A percentile compares a stretch with the other conserved stretches of the same genome.
Conservation (phyloP, 805 yeast species). For the Pichia thaimueangensis region DNA sequence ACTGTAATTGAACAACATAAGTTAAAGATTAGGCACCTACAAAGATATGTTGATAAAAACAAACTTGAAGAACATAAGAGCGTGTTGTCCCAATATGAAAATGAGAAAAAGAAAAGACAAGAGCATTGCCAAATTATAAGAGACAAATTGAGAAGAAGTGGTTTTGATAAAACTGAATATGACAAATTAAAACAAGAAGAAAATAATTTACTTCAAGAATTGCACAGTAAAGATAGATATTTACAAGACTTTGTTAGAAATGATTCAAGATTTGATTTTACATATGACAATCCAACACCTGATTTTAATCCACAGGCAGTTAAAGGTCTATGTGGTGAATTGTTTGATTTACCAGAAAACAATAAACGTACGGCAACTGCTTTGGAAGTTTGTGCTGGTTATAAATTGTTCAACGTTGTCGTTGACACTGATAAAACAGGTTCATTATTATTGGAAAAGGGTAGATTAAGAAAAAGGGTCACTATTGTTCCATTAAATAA, state of each 20-base stretch:
- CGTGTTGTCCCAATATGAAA: slow-evolving; percentile 46
- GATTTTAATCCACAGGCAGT: slow-evolving; percentile 58
- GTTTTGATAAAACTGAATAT: slow-evolving; percentile 47
- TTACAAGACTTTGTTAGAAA: slow-evolving; percentile 53
- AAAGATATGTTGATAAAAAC: slow-evolving; percentile 37
- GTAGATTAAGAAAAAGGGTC: slow-evolving; percentile 71
- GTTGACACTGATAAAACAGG: slow-evolving; percentile 86
- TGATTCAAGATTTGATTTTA: slow-evolving; percentile 70
- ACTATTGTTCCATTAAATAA: slow-evolving; percentile 91
- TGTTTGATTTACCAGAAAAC: slow-evolving; percentile 56
- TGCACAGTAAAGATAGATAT: slow-evolving; percentile 39
- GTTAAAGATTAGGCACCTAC: slow-evolving; percentile 51
- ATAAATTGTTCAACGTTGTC: slow-evolving; percentile 78
- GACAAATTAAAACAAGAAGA: slow-evolving; percentile 43
- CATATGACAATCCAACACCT: slow-evolving; percentile 58
- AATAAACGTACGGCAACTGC: slow-evolving; percentile 68
- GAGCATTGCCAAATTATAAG: slow-evolving; percentile 34
- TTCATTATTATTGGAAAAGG: slow-evolving; percentile 71
- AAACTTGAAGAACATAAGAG: slow-evolving; percentile 41
- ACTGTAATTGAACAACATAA: slow-evolving; percentile 54
- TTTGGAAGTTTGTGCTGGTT: slow-evolving; percentile 91
- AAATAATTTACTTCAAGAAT: slow-evolving; percentile 35
- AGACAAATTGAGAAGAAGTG: slow-evolving; percentile 41
- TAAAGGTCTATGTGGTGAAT: slow-evolving; percentile 84
- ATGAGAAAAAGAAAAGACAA: slow-evolving; percentile 39